phyloP scores from a whole-genome alignment of 208 protist genomes.

The Trypanosoma caninum region DNA sequence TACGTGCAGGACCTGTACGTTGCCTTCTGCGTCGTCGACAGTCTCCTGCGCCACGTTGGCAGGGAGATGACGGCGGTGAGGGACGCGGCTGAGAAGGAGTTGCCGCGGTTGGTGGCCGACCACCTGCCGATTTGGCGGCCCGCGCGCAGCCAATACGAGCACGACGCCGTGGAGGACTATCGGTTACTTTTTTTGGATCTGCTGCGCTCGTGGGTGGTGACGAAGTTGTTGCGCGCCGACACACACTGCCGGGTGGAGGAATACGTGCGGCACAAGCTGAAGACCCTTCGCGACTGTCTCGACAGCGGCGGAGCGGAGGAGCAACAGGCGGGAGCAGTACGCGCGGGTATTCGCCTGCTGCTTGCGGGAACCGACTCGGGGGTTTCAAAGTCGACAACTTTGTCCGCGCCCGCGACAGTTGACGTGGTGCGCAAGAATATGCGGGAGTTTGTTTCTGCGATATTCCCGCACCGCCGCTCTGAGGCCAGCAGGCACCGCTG shows the following conservation, averaged over 20 bases:
- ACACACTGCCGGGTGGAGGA: slow-evolving; percentile 60
- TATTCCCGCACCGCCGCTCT: slow-evolving; percentile 44
- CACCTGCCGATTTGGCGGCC: slow-evolving; percentile 40
- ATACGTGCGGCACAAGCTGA: slow-evolving; percentile 49
- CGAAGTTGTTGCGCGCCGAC: slow-evolving; percentile 30
- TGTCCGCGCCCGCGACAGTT: slow-evolving; percentile 10
- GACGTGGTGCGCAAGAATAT: slow-evolving; percentile 47
- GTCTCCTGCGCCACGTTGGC: slow-evolving; percentile 42
- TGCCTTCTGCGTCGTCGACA: slow-evolving; percentile 67
- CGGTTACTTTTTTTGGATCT: slow-evolving; percentile 48
- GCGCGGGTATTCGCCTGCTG: slow-evolving; percentile 12
- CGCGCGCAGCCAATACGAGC: slow-evolving; percentile 13
- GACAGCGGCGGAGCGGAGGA: not conserved
- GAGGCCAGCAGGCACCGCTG: slow-evolving; percentile 39
- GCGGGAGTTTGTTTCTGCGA: slow-evolving; percentile 53
- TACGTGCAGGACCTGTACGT: slow-evolving; percentile 73
- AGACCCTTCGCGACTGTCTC: slow-evolving; percentile 35
- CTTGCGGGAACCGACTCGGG: not conserved
- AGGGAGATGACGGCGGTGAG: slow-evolving; percentile 12
- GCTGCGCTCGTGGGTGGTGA: slow-evolving; percentile 55
- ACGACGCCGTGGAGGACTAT: slow-evolving; percentile 57
- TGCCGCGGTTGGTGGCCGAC: slow-evolving; percentile 58
- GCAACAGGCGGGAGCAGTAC: not conserved
- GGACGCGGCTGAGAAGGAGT: slow-evolving; percentile 33
- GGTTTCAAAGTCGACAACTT: slow-evolving; percentile 1